Conservation (phyloP, 2,329 filamentous ascomycete species). For the Sarocladiaceae sp. region DNA sequence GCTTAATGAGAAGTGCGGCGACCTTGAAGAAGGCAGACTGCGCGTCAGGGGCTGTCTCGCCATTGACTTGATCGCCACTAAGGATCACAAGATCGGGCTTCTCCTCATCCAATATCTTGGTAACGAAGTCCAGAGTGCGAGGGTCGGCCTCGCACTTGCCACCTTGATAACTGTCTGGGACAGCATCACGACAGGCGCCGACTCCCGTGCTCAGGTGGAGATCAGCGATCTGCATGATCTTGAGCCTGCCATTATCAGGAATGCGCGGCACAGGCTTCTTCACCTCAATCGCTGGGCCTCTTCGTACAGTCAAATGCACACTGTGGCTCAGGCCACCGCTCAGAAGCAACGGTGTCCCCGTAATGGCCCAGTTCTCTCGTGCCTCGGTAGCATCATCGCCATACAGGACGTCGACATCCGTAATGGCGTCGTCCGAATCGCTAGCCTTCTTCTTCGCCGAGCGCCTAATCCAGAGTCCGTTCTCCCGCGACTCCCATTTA, state of each 20-base stretch:
- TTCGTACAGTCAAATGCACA: slow-evolving; percentile 72
- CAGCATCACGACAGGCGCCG: slow-evolving; percentile 79
- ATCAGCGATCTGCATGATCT: slow-evolving; percentile 96
- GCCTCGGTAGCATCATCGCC: slow-evolving; percentile 90
- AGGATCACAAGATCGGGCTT: slow-evolving; percentile 89
- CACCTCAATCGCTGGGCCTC: slow-evolving; percentile 60
- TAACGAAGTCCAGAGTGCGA: slow-evolving; percentile 85
- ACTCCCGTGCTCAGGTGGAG: slow-evolving; percentile 88
- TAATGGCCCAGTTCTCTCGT: slow-evolving; percentile 77
- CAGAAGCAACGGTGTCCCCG: slow-evolving; percentile 68
- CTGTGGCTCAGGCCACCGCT: slow-evolving; percentile 59
- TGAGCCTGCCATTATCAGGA: slow-evolving; percentile 86
- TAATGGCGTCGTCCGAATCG: slow-evolving; percentile 71
- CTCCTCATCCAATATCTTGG: slow-evolving; percentile 81
- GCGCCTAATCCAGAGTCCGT: slow-evolving; percentile 78
- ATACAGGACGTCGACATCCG: slow-evolving; percentile 81
- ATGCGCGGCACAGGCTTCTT: slow-evolving; percentile 74
- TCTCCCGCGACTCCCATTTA: slow-evolving; percentile 70
- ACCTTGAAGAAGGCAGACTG: slow-evolving; percentile 95
- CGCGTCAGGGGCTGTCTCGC: slow-evolving; percentile 84
- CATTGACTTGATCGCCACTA: slow-evolving; percentile 93
- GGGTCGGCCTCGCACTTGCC: slow-evolving; percentile 88
- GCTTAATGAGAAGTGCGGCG: slow-evolving; percentile 75
- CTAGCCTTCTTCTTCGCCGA: slow-evolving; percentile 67
- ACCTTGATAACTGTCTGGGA: slow-evolving; percentile 67